A percentile compares a stretch with the other conserved stretches of the same genome.
Conservation (phyloP, 1,284 basidiomycete genomes). For the Cryptococcus sp. region DNA sequence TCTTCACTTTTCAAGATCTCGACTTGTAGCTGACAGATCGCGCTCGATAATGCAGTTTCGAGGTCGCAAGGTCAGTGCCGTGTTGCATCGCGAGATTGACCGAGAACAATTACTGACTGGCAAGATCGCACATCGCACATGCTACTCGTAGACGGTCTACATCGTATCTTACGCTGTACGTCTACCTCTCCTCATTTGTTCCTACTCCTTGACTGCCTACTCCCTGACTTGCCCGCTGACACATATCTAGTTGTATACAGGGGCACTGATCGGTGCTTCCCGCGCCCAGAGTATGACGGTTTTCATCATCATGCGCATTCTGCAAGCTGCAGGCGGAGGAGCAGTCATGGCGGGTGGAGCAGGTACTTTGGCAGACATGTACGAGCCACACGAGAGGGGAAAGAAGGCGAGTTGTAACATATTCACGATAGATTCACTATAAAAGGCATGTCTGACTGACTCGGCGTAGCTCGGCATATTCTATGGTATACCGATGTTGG, state of each 20-base stretch:
- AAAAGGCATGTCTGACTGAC: not conserved
- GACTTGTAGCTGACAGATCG: not conserved
- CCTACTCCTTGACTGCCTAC: not conserved
- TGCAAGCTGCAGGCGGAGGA: slow-evolving; percentile 61
- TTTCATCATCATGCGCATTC: slow-evolving; percentile 61
- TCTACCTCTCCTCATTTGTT: not conserved
- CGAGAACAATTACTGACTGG: not conserved
- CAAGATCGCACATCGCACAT: not conserved
- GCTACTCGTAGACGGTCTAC: slow-evolving; percentile 62
- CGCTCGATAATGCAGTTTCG: slow-evolving; percentile 56
- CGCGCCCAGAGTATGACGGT: slow-evolving; percentile 62
- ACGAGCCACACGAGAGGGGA: slow-evolving; percentile 74
- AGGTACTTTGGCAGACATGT: slow-evolving; percentile 74
- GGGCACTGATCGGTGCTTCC: slow-evolving; percentile 67
- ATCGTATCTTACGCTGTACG: slow-evolving; percentile 58
- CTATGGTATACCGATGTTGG: slow-evolving; percentile 53
- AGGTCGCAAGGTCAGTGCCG: slow-evolving; percentile 67
- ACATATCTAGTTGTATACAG: slow-evolving; percentile 58
- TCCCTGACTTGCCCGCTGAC: slow-evolving; percentile 4
- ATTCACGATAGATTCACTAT: not conserved
- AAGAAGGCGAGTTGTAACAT: slow-evolving; percentile 54
- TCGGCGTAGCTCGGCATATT: slow-evolving; percentile 46
- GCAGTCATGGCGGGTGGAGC: slow-evolving; percentile 77
- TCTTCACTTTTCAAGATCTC: not conserved
- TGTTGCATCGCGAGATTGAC: too few relatives aligned